phyloP scores from a whole-genome alignment of 2,329 filamentous ascomycete species.

The Epichloe sibirici region DNA sequence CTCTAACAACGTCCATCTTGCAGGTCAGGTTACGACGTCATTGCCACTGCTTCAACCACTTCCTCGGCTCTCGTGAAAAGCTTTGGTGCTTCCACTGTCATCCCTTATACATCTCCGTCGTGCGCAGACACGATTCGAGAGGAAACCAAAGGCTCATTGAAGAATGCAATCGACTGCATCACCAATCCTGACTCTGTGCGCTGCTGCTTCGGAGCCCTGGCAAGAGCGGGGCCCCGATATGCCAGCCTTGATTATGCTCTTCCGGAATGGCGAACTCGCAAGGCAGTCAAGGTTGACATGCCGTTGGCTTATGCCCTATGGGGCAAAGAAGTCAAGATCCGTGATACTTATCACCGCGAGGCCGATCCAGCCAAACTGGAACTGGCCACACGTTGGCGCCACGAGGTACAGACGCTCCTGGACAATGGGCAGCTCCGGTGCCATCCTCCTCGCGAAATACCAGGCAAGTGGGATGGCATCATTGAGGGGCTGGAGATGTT shows the following conservation, averaged over 20 bases:
- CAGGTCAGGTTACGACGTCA: conserved; percentile 1
- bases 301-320: not conserved
- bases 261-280: not conserved
- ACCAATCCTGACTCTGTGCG: not conserved
- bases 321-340: not conserved
- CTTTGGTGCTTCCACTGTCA: not conserved
- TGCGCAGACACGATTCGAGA: not conserved
- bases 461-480: not conserved
- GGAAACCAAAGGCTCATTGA: not conserved
- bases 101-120: not conserved
- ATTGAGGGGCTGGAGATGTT: not conserved
- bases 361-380: not conserved
- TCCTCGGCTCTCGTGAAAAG: not conserved
- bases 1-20: not conserved
- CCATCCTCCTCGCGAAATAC: not conserved
- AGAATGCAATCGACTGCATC: not conserved
- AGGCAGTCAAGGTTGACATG: conserved; percentile 48
- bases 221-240: not conserved
- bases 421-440: not conserved
- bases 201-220: not conserved
- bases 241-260: not conserved
- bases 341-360: not conserved
- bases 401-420: not conserved
- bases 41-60: not conserved
- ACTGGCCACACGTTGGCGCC: not conserved